Percentiles rank a stretch among this genome's conserved stretches.
Evolutionary conservation across 140 eudicot species (phyloP).

Genomic region (Oenanthe javanica): DNA sequence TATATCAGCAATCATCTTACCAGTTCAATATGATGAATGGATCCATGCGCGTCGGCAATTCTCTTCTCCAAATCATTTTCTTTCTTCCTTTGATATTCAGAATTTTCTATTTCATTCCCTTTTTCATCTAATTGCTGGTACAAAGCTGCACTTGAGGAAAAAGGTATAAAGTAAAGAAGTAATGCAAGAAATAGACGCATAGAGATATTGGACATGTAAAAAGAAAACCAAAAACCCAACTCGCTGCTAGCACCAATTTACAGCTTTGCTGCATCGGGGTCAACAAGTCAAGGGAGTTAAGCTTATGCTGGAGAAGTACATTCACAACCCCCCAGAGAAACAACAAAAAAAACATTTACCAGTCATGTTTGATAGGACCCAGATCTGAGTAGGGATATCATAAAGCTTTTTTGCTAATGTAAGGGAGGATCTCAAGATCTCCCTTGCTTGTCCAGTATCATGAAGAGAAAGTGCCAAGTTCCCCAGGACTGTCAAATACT

Average conservation of each 20-base stretch:
- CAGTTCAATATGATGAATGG: conserved; percentile 61
- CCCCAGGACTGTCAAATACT: conserved; percentile 82
- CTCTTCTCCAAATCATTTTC: conserved; percentile 58
- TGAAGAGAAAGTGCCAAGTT: conserved; percentile 88
- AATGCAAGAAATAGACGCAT: not conserved
- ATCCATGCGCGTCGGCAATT: conserved; percentile 55
- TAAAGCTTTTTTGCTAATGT: conserved; percentile 87
- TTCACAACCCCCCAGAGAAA: not conserved
- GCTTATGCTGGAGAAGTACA: not conserved
- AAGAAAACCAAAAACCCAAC: not conserved
- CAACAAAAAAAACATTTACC: conserved; percentile 25
- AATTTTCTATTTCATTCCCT: conserved; percentile 59
- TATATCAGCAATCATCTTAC: conserved; percentile 27
- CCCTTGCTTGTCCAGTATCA: conserved; percentile 87
- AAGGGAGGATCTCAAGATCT: conserved; percentile 80
- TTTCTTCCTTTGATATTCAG: conserved; percentile 66
- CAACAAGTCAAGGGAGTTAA: not conserved
- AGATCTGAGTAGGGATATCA: conserved; percentile 90
- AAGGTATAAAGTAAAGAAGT: not conserved
- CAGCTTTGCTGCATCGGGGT: not conserved
- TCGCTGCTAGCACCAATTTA: not conserved
- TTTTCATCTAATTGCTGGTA: conserved; percentile 84
- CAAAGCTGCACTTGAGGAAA: conserved; percentile 42
- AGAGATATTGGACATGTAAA: not conserved
- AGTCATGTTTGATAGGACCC: conserved; percentile 81